Conservation (phyloP, 331 rosid species). For the Rhamnella rubrinervis region DNA sequence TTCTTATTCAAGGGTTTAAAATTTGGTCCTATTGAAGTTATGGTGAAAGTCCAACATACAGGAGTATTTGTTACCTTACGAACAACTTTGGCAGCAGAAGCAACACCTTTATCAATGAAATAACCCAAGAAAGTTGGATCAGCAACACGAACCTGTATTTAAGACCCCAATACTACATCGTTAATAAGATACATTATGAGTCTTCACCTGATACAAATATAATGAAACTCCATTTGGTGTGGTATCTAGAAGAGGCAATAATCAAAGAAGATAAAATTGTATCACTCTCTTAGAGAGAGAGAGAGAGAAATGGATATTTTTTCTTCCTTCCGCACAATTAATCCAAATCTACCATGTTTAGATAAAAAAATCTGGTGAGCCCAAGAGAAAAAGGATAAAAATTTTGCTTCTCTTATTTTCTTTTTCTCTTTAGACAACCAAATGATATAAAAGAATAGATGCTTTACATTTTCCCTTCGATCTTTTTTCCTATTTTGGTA, state of each 20-base stretch:
- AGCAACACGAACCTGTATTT: constrained; percentile 89
- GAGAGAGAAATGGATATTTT: neutral
- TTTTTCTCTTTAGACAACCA: constrained; percentile 1
- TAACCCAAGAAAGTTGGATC: constrained; percentile 95
- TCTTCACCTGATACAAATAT: constrained; percentile 11
- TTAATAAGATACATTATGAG: constrained; percentile 20
- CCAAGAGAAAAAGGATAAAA: neutral
- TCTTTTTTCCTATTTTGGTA: neutral
- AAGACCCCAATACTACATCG: constrained; percentile 31
- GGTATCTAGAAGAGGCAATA: neutral
- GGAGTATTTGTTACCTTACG: constrained; percentile 65
- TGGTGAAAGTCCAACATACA: neutral
- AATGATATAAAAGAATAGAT: constrained; percentile 5
- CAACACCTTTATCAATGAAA: constrained; percentile 90
- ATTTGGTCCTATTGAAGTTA: neutral
- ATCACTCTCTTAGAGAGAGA: neutral
- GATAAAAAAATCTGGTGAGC: neutral
- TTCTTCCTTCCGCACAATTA: constrained; percentile 4
- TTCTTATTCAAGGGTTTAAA: neutral
- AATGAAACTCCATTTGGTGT: constrained; percentile 12
- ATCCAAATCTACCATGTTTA: neutral
- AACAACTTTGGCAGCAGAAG: constrained; percentile 95
- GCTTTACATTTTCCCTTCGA: neutral
- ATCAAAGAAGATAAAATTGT: constrained; percentile 9
- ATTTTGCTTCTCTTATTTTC: neutral